Evolutionary conservation across 2,329 filamentous ascomycete genomes (phyloP).

Genomic region (Penicillium sclerotigenum): DNA sequence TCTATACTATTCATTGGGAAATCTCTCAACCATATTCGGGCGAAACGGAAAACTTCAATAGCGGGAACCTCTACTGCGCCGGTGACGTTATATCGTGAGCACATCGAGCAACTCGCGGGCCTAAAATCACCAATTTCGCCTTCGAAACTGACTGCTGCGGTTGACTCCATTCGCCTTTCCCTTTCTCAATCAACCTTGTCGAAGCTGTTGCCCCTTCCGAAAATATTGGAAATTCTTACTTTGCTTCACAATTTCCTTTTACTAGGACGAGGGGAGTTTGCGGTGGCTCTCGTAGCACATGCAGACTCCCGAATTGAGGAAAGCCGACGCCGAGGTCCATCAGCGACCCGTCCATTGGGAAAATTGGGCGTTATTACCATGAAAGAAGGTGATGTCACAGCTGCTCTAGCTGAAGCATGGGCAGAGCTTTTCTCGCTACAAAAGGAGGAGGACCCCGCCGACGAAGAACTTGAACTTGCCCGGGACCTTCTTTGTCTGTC

Average conservation of each 20-base stretch:
- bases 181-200: conserved; percentile 82
- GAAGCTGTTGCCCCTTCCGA: conserved; percentile 71
- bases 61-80: conserved; percentile 49
- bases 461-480: conserved; percentile 79
- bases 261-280: conserved; percentile 85
- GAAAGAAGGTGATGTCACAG: conserved; percentile 81
- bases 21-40: conserved; percentile 78
- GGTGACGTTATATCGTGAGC: conserved; percentile 48
- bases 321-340: conserved; percentile 59
- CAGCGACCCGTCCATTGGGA: conserved; percentile 54
- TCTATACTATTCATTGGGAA: conserved; percentile 90
- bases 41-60: conserved; percentile 41
- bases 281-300: conserved; percentile 78
- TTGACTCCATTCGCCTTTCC: conserved; percentile 73
- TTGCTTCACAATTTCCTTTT: conserved; percentile 84
- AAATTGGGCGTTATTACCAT: conserved; percentile 63
- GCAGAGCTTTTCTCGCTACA: conserved; percentile 73
- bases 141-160: conserved; percentile 65
- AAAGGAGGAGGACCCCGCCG: conserved; percentile 69
- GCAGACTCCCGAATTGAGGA: conserved; percentile 76
- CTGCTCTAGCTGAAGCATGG: conserved; percentile 75
- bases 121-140: conserved; percentile 72
- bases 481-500: conserved; percentile 69
- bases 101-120: conserved; percentile 59
- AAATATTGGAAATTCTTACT: conserved; percentile 72